phyloP scores from a whole-genome alignment of 2,329 filamentous ascomycete species.

The Microdochium nivale region DNA sequence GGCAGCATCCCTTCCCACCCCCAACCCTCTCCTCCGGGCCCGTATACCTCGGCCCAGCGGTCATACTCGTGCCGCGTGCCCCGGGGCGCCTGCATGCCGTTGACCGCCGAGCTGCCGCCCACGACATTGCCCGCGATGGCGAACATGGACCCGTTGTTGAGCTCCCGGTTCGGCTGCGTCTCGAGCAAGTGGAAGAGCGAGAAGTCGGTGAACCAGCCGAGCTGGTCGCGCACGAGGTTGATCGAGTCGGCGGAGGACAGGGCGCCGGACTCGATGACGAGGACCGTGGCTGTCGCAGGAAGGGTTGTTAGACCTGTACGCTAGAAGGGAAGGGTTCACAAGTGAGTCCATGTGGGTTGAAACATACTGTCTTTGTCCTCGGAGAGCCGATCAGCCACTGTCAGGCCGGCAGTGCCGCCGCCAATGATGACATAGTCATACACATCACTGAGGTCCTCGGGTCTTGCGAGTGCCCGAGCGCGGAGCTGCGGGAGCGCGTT shows the following conservation, averaged over 20 bases:
- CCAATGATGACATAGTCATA: neutral
- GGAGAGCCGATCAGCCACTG: neutral
- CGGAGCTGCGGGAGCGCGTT: neutral
- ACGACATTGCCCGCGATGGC: neutral
- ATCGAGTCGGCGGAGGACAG: neutral
- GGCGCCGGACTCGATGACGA: neutral
- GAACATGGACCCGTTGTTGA: neutral
- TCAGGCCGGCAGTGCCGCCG: neutral
- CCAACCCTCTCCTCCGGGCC: constrained; percentile 19
- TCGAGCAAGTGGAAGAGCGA: neutral
- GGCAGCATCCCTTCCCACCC: constrained; percentile 27
- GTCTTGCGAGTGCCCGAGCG: neutral
- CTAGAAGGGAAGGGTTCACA: neutral
- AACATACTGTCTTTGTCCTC: neutral
- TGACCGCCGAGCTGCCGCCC: neutral
- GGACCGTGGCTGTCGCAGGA: neutral
- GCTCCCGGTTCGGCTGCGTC: neutral
- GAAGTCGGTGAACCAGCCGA: neutral
- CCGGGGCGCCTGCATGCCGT: constrained; percentile 11
- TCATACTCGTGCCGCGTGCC: constrained; percentile 22
- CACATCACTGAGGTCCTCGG: neutral
- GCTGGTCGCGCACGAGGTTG: neutral
- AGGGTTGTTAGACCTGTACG: neutral
- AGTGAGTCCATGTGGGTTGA: neutral
- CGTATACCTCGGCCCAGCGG: constrained; percentile 19